Base-by-base conservation (phyloP, 805 yeast genomes). In the Geotrichum ghanense region DNA sequence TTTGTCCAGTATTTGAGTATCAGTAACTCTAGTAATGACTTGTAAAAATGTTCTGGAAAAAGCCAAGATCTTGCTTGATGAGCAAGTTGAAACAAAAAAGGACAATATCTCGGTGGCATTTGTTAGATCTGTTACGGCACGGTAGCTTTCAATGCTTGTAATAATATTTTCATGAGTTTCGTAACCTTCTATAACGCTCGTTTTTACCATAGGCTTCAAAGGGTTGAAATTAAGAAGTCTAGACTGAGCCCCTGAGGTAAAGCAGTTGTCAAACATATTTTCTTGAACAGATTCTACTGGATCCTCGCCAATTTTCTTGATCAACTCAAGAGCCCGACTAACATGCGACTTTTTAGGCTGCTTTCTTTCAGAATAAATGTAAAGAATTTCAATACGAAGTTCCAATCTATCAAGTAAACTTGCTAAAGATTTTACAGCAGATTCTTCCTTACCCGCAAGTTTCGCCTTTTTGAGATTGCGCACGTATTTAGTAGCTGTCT, bases 371-470 rank as follows among this genome's bases (percentile, higher is more conserved):
- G 47, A 44, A 40, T 59, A 46, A 4, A 59, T 47, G 22, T 52
- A 50, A 19, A 63, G 48, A 57, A 63, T 53, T 34, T 45, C 42
- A 7, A 24, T 26, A 19, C 57, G 45, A 43, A 54, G 26, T 14
- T 46, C 50, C 35, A 59, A 39, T 25, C 57, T 48, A 22, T 83
- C 92, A 56, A 81, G 92, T 56, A 83, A 87, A 51, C 74, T 76
- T 9, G 82, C 65, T 6, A 78, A 81, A n/a, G 79, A 80, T 3
- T 3, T 21, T 1, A 46, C 40, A 9, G 20, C 42, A 16, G 25
- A 22, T 16, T 46, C 51, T 9, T 16, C 37, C 12, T 12, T 19
- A 6, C 14, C 14, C 16, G 10, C 16, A 31, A 19, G 19, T 19
- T 7, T 24, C 10, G 12, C 10, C 27, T 31, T 39, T 3, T 40